Percentiles rank a stretch among this genome's conserved stretches.
Conservation (phyloP, 345 rosid species). For the Kernera saxatilis region DNA sequence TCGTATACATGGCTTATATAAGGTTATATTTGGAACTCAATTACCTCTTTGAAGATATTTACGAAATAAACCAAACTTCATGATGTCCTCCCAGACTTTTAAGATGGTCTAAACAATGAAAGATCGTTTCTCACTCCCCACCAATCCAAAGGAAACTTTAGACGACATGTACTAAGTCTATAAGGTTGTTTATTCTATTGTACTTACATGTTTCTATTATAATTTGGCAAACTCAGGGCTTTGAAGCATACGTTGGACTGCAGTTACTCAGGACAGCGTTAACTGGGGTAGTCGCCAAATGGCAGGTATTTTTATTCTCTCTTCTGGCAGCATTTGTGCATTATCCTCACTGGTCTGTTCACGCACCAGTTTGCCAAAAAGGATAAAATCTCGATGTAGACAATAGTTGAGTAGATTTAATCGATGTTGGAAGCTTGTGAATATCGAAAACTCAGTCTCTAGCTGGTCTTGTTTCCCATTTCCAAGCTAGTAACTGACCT, state of each 20-base stretch:
- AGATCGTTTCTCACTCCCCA: neutral
- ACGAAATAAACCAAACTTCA: neutral
- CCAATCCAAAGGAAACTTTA: neutral
- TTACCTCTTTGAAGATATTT: neutral
- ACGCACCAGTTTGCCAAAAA: neutral
- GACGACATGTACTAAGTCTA: neutral
- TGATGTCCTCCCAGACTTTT: neutral
- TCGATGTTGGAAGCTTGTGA: neutral
- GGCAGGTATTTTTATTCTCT: conserved; percentile 60
- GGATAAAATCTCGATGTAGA: neutral
- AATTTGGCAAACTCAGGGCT: conserved; percentile 48
- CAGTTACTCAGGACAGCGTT: conserved; percentile 80
- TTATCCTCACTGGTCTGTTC: neutral
- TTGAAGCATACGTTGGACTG: conserved; percentile 90
- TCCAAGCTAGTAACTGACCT: neutral
- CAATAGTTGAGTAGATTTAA: neutral
- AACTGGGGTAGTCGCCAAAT: conserved; percentile 68
- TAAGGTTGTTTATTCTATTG: neutral
- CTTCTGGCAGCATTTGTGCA: conserved; percentile 5
- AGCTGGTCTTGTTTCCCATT: neutral
- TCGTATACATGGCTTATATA: neutral
- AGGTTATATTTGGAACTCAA: neutral
- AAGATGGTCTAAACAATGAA: conserved; percentile 5
- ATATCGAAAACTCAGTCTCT: neutral
- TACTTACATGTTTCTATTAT: neutral